Percentiles rank a stretch among this genome's conserved stretches.
phyloP scores from a whole-genome alignment of 495 filamentous ascomycete species.

The Penicillium odoratum region DNA sequence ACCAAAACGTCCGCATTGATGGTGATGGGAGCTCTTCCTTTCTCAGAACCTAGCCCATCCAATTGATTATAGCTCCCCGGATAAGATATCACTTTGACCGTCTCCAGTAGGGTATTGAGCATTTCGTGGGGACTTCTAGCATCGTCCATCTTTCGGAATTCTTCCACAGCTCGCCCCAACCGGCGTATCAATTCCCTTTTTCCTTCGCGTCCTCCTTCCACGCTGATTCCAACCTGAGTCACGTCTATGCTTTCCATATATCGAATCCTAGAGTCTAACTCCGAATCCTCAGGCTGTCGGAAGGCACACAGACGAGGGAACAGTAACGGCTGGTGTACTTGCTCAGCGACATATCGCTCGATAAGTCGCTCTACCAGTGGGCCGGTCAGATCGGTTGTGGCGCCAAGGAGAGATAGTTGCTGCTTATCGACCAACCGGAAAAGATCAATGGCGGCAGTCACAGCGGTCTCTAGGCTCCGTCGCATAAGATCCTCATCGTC shows the following conservation, averaged over 20 bases:
- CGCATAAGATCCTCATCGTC: slow-evolving; percentile 89
- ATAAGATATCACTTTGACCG: slow-evolving; percentile 78
- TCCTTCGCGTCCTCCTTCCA: slow-evolving; percentile 67
- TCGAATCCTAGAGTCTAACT: slow-evolving; percentile 84
- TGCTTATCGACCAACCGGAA: slow-evolving; percentile 96
- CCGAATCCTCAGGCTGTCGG: slow-evolving; percentile 78
- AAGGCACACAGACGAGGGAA: slow-evolving; percentile 80
- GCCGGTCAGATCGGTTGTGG: slow-evolving; percentile 91
- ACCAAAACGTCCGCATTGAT: slow-evolving; percentile 97
- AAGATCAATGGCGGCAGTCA: slow-evolving; percentile 90
- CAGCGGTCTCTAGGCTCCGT: slow-evolving; percentile 81
- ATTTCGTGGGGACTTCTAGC: slow-evolving; percentile 92
- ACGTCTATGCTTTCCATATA: slow-evolving; percentile 95
- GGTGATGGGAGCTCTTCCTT: slow-evolving; percentile 63
- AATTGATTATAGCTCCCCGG: slow-evolving; percentile 38
- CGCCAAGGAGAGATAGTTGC: slow-evolving; percentile 86
- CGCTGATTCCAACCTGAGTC: slow-evolving; percentile 84
- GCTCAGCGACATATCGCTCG: slow-evolving; percentile 91
- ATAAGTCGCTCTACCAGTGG: slow-evolving; percentile 90
- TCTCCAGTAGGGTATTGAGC: slow-evolving; percentile 84
- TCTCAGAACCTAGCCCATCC: slow-evolving; percentile 52
- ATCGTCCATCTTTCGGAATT: slow-evolving; percentile 82
- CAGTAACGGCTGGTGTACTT: slow-evolving; percentile 83
- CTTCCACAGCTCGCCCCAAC: slow-evolving; percentile 76
- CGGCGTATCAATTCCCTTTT: slow-evolving; percentile 73